Percentiles rank a stretch among this genome's conserved stretches.
Evolutionary conservation across 768 basidiomycete species (phyloP).

Genomic region (Imleria badia): DNA sequence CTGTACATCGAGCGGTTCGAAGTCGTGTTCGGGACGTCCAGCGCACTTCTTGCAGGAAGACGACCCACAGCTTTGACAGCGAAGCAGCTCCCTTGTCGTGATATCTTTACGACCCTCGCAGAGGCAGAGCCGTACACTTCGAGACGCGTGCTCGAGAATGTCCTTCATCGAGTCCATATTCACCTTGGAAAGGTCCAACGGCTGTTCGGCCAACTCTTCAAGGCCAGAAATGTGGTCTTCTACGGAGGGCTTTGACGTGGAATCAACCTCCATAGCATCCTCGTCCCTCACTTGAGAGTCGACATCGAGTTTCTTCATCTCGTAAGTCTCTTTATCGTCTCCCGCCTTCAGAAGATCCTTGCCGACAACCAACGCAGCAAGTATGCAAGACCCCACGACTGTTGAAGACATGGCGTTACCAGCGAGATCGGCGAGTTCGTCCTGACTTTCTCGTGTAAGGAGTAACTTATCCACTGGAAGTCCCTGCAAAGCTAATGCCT

Average conservation of each 20-base stretch:
- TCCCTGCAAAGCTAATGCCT: constrained; percentile 92
- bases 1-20: constrained; percentile 50
- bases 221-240: constrained; percentile 70
- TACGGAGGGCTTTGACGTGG: constrained; percentile 20
- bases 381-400: constrained; percentile 87
- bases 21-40: constrained; percentile 88
- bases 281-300: constrained; percentile 29
- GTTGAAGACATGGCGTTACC: constrained; percentile 99
- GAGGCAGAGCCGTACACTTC: constrained; percentile 78
- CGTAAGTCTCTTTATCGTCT: constrained; percentile 64
- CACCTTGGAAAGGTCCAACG: constrained; percentile 67
- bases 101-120: constrained; percentile 88
- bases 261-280: constrained; percentile 53
- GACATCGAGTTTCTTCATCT: constrained; percentile 51
- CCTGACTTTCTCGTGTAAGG: constrained; percentile 89
- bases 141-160: constrained; percentile 62
- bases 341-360: constrained; percentile 67
- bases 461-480: constrained; percentile 90
- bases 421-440: constrained; percentile 90
- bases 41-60: constrained; percentile 85
- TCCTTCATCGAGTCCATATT: constrained; percentile 46
- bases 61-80: constrained; percentile 74
- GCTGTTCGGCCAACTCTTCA: constrained; percentile 58
- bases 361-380: constrained; percentile 74
- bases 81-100: constrained; percentile 61